phyloP scores from a whole-genome alignment of 345 rosid species.

The Limnanthes douglasii region DNA sequence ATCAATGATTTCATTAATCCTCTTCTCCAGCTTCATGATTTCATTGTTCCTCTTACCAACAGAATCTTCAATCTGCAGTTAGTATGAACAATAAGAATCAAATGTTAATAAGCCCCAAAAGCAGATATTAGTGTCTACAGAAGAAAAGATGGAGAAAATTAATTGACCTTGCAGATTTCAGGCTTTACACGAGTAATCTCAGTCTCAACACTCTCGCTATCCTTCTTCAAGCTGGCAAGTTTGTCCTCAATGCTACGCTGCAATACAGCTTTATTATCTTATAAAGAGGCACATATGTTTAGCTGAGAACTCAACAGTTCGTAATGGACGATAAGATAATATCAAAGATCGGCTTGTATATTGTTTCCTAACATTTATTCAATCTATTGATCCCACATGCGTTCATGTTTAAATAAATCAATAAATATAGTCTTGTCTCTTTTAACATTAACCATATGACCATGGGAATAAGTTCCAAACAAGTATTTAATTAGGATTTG shows the following conservation, averaged over 20 bases:
- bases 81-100: conserved; percentile 7
- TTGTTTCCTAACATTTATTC: no score
- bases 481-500: no score
- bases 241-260: conserved; percentile 89
- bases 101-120: conserved; percentile 4
- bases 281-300: no score
- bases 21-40: conserved; percentile 64
- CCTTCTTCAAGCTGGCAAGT: conserved; percentile 55
- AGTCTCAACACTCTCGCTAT: conserved; percentile 44
- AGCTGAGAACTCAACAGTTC: no score
- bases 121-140: no score
- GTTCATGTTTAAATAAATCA: no score
- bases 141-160: conserved; percentile 5
- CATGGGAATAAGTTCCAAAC: no score
- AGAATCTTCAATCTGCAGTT: conserved; percentile 44
- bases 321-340: no score
- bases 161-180: conserved; percentile 69
- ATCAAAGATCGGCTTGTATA: no score
- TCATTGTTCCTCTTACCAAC: conserved; percentile 48
- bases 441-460: no score
- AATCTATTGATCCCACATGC: no score
- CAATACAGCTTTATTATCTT: conserved; percentile 9
- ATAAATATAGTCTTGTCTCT: no score
- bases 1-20: conserved; percentile 84
- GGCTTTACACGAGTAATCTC: conserved; percentile 52